Conservation (phyloP, 129 eudicot genomes). For the Glebionis coronaria region DNA sequence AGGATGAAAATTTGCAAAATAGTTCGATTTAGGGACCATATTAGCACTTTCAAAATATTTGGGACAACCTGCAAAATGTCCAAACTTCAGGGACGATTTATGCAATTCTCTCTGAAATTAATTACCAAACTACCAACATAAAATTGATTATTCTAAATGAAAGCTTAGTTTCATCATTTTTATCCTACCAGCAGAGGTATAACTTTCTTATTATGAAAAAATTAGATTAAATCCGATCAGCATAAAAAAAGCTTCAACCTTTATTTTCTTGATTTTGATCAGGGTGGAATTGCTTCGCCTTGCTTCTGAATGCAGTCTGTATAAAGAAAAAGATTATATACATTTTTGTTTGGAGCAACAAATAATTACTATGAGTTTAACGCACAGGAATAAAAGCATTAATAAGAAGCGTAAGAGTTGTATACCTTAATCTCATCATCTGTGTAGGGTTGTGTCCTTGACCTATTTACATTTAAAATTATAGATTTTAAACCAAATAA, state of each 20-base stretch:
- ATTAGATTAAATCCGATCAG: background rate
- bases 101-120: too few species aligned
- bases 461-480: slow-evolving; percentile 38
- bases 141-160: too few species aligned
- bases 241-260: slow-evolving; percentile 35
- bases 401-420: background rate
- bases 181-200: background rate
- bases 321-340: background rate
- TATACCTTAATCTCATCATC: slow-evolving; percentile 94
- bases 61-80: too few species aligned
- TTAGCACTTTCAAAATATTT: too few species aligned
- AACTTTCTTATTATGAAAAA: background rate
- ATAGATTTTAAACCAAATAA: background rate
- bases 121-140: too few species aligned
- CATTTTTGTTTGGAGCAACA: background rate
- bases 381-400: background rate
- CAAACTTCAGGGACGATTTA: too few species aligned
- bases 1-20: too few species aligned
- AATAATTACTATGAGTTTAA: background rate
- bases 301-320: slow-evolving; percentile 31
- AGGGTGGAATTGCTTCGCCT: slow-evolving; percentile 43
- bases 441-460: slow-evolving; percentile 67
- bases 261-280: slow-evolving; percentile 54
- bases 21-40: too few species aligned
- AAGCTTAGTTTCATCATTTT: background rate